Evolutionary conservation across 805 yeast genomes (phyloP).

Genomic region (Teunomyces barrocoloradensis): DNA sequence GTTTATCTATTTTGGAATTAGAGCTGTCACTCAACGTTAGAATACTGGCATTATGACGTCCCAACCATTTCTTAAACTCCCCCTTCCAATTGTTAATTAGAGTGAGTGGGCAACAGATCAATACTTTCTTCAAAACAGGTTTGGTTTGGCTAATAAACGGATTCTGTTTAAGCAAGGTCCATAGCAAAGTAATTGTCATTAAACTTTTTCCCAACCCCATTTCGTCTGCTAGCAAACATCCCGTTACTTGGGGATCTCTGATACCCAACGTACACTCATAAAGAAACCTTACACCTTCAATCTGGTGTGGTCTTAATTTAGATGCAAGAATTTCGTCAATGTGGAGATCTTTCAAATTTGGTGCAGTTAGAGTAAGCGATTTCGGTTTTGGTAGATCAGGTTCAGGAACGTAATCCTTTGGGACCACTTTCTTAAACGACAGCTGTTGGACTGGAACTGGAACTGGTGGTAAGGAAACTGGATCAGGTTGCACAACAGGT

Average conservation of each 20-base stretch:
- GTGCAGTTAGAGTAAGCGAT: neutral
- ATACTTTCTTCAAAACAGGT: slow-evolving; percentile 51
- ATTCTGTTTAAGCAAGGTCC: slow-evolving; percentile 75
- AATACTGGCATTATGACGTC: slow-evolving; percentile 59
- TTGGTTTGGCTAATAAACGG: slow-evolving; percentile 35
- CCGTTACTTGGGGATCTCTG: slow-evolving; percentile 48
- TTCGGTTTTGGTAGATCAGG: neutral
- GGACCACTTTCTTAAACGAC: neutral
- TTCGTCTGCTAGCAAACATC: slow-evolving; percentile 91
- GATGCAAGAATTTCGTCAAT: slow-evolving; percentile 58
- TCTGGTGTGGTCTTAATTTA: slow-evolving; percentile 77
- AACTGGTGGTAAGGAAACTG: neutral
- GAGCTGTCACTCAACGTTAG: slow-evolving; percentile 54
- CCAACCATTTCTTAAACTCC: slow-evolving; percentile 90
- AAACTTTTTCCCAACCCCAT: slow-evolving; percentile 92
- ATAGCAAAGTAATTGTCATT: slow-evolving; percentile 76
- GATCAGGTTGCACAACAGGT: neutral
- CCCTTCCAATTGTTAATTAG: slow-evolving; percentile 81
- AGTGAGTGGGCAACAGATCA: slow-evolving; percentile 91
- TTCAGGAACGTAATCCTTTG: neutral
- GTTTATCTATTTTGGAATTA: slow-evolving; percentile 52
- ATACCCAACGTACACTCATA: slow-evolving; percentile 81
- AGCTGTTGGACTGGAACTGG: neutral
- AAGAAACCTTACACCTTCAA: slow-evolving; percentile 77
- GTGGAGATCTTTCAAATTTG: neutral